Evolutionary conservation across 2,329 filamentous ascomycete genomes (phyloP).

Genomic region (Aplosporella prunicola): DNA sequence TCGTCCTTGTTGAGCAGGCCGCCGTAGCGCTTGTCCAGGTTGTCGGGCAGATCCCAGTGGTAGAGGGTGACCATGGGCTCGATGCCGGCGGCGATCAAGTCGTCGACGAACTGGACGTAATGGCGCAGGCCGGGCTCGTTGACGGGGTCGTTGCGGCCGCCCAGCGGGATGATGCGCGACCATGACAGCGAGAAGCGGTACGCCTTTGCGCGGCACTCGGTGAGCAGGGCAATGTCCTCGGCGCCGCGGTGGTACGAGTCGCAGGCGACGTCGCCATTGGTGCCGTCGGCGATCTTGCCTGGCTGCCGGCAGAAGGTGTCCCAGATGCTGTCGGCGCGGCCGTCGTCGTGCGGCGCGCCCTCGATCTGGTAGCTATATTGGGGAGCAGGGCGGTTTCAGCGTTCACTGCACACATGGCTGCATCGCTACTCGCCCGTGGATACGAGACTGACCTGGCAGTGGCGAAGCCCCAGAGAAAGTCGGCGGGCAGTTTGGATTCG

Average conservation of each 20-base stretch:
- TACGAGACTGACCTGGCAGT: slow-evolving; percentile 30
- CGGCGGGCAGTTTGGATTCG: slow-evolving; percentile 28
- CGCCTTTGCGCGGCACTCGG: slow-evolving; percentile 59
- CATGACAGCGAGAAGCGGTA: slow-evolving; percentile 30
- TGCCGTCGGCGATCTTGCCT: slow-evolving; percentile 73
- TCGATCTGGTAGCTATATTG: slow-evolving; percentile 72
- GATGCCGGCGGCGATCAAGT: slow-evolving; percentile 27
- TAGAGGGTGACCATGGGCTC: slow-evolving; percentile 31
- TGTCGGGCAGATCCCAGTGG: slow-evolving; percentile 45
- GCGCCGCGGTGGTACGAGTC: slow-evolving; percentile 75
- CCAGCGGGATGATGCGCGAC: slow-evolving; percentile 31
- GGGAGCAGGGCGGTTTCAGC: slow-evolving; percentile 9
- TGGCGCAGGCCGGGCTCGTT: slow-evolving; percentile 27
- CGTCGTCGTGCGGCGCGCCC: slow-evolving; percentile 63
- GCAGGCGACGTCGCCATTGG: slow-evolving; percentile 67
- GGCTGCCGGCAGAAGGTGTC: slow-evolving; percentile 75
- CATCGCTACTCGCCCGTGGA: slow-evolving; percentile 7
- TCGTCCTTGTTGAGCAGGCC: slow-evolving; percentile 72
- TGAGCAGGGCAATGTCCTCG: slow-evolving; percentile 70
- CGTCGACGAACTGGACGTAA: slow-evolving; percentile 32
- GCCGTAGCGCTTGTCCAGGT: slow-evolving; percentile 69
- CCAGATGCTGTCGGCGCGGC: slow-evolving; percentile 77
- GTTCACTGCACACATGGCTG: slow-evolving; percentile 51
- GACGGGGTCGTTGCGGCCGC: slow-evolving; percentile 49
- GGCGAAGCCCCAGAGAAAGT: slow-evolving; percentile 33